phyloP scores from a whole-genome alignment of 345 rosid species.

The Tarenaya hassleriana region DNA sequence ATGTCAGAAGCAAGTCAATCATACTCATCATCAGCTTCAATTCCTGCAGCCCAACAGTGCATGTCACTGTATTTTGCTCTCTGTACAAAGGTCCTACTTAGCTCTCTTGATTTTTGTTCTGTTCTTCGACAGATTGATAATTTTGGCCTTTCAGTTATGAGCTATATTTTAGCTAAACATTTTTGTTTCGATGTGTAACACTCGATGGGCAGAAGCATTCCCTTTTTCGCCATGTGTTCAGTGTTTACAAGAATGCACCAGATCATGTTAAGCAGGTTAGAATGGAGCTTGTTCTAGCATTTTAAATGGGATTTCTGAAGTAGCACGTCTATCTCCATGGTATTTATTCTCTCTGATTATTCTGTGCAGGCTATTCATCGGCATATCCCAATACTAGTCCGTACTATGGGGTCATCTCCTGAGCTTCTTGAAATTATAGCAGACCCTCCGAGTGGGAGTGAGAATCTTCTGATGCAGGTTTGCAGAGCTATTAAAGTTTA shows the following conservation, averaged over 20 bases:
- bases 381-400: constrained; percentile 88
- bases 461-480: constrained; percentile 84
- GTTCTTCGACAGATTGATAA: constrained; percentile 11
- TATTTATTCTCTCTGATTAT: constrained; percentile 20
- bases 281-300: constrained; percentile 12
- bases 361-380: constrained; percentile 75
- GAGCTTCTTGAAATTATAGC: constrained; percentile 86
- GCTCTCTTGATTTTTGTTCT: constrained; percentile 7
- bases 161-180: constrained; percentile 16
- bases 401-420: constrained; percentile 91
- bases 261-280: constrained; percentile 76
- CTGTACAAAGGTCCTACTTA: constrained; percentile 95
- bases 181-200: constrained; percentile 8
- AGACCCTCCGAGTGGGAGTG: constrained; percentile 90
- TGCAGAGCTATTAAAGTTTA: constrained; percentile 12
- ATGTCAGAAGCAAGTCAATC: constrained; percentile 38
- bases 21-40: constrained; percentile 37
- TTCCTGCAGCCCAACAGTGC: constrained; percentile 75
- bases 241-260: constrained; percentile 52
- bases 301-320: constrained; percentile 5
- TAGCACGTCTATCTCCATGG: constrained; percentile 2
- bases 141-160: constrained; percentile 9
- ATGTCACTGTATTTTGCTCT: constrained; percentile 91
- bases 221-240: constrained; percentile 75
- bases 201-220: constrained; percentile 76